Base-by-base conservation (phyloP, 225 moss, liverwort and hornwort genomes). In the Straminergon stramineum region DNA sequence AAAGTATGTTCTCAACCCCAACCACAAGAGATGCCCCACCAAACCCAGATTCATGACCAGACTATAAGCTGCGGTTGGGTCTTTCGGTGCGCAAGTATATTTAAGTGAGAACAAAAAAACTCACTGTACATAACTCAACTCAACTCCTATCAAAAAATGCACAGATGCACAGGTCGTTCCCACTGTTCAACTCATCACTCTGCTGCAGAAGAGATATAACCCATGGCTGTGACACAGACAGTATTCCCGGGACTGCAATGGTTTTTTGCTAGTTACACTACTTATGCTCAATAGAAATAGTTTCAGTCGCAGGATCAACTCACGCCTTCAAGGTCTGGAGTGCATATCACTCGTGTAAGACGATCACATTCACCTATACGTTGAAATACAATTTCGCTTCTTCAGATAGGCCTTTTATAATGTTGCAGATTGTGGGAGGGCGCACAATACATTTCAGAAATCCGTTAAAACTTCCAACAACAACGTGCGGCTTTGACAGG, bases 401-500 rank as follows among this genome's bases (percentile, higher is more conserved):
- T 81, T 85, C 56, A 87, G 23, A 80, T 48, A 34, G 45, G 41
- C 20, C 75, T 63, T 57, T 83, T 79, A 17, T 39, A 92, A 84
- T 79, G 45, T 74, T 45, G 75, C 69, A 75, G 55, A 63, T 67
- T 45, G 55, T 61, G 65, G 21, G 79, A 70, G 73, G 65, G 69
- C 3, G 75, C 13, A 68, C 35, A 82, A 60, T 85, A 68, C 55
- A 75, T 65, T 84, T 48, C 68, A 86, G 63, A 27, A 69, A 51
- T 83, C 63, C 69, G n/a, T 86, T 74, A 92, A 87, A 91, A 94
- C 86, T 89, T 93, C 94, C 94, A 94, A 81, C 94, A 94, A 45
- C 94, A 94, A 75, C 93, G 93, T 52, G 93, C 93, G 62, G 92
- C 89, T 91, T 86, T 93, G 81, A 91, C 92, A 88, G 94, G 94